Percentiles rank a stretch among this genome's conserved stretches.
These are phyloP conservation scores for Peniophora sp. DNA, from an alignment of 1,284 basidiomycete genomes.

Conservation along the genomic window DNA sequence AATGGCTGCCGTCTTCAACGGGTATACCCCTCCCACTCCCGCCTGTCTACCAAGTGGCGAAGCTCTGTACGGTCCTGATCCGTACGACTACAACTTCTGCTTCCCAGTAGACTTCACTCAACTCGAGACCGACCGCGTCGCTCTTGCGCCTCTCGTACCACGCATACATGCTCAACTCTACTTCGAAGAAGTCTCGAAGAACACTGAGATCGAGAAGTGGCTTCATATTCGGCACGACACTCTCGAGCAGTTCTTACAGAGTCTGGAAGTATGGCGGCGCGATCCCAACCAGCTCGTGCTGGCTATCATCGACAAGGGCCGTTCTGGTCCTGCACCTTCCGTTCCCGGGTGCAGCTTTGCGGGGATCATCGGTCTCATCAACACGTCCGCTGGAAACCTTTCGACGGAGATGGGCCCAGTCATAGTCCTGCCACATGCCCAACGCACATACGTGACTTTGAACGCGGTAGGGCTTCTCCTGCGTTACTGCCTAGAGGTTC, in stretches of 20 bases:
- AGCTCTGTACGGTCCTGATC: constrained; percentile 6
- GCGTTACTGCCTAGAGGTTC: constrained; percentile 45
- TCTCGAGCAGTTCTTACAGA: constrained; percentile 26
- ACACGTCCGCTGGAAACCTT: constrained; percentile 30
- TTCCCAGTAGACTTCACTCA: constrained; percentile 18
- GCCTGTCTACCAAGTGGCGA: background rate
- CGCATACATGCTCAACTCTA: constrained; percentile 5
- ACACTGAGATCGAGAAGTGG: constrained; percentile 15
- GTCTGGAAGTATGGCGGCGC: constrained; percentile 15
- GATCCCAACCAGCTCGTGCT: constrained; percentile 30
- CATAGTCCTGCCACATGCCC: constrained; percentile 48
- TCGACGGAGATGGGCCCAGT: constrained; percentile 42
- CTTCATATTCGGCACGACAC: constrained; percentile 20
- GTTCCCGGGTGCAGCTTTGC: constrained; percentile 21
- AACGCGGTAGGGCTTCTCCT: constrained; percentile 56
- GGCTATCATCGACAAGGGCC: constrained; percentile 40
- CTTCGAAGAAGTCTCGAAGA: background rate
- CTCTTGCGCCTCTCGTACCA: constrained; percentile 24
- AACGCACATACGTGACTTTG: constrained; percentile 55
- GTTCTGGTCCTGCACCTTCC: constrained; percentile 9
- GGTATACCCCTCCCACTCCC: background rate
- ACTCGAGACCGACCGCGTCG: constrained; percentile 21
- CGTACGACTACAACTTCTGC: constrained; percentile 24
- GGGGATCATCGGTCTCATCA: constrained; percentile 33
- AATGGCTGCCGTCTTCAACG: constrained; percentile 2